A percentile compares a stretch with the other conserved stretches of the same genome.
Evolutionary conservation across 495 filamentous ascomycete genomes (phyloP).

Genomic region (Annulohypoxylon stygium): DNA sequence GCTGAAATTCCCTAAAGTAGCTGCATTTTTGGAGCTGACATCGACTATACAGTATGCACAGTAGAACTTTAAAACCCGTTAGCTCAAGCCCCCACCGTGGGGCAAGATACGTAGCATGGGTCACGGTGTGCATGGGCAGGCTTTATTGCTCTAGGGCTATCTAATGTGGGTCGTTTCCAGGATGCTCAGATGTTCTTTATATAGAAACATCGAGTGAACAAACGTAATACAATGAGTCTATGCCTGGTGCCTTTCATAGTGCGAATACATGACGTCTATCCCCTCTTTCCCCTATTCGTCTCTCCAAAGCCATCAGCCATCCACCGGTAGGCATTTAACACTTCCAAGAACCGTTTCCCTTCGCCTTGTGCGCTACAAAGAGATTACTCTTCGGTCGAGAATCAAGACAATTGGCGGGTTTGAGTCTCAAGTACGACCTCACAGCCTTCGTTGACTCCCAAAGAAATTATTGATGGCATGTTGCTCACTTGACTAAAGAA

Average conservation of each 20-base stretch:
- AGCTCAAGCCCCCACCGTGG: slow-evolving; percentile 40
- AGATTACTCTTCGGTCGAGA: neutral
- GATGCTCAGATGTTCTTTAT: slow-evolving; percentile 26
- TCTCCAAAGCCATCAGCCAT: neutral
- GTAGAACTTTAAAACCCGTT: neutral
- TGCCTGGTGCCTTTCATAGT: slow-evolving; percentile 7
- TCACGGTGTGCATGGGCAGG: too few species aligned
- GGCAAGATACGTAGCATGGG: slow-evolving; percentile 34
- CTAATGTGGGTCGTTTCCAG: slow-evolving; percentile 15
- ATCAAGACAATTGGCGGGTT: slow-evolving; percentile 11
- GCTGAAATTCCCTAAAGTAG: slow-evolving; percentile 38
- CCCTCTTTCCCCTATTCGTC: slow-evolving; percentile 17
- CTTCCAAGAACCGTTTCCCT: neutral
- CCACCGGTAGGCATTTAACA: neutral
- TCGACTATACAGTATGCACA: slow-evolving; percentile 5
- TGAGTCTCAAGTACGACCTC: slow-evolving; percentile 26
- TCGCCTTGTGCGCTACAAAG: neutral
- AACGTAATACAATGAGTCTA: too few species aligned
- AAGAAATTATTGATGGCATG: slow-evolving; percentile 35
- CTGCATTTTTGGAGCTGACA: slow-evolving; percentile 34
- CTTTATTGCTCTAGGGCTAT: neutral
- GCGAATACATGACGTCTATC: slow-evolving; percentile 2
- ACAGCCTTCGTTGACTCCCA: slow-evolving; percentile 37
- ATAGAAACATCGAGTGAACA: slow-evolving; percentile 39
- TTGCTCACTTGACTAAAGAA: slow-evolving; percentile 26